phyloP scores from a whole-genome alignment of 345 rosid genomes.

The Ricinus communis region DNA sequence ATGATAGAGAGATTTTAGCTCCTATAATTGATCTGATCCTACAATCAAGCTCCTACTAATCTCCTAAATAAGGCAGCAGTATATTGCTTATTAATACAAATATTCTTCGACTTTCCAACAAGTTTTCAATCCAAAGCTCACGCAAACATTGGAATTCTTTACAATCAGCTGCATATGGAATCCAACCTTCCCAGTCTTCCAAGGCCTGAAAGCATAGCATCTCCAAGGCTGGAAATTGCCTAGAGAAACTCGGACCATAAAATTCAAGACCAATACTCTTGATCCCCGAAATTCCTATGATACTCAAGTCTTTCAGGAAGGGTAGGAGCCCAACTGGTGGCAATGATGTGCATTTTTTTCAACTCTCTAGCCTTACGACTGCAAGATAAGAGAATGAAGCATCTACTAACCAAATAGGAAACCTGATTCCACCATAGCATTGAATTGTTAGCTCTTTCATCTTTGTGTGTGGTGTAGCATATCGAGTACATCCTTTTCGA shows the following conservation, averaged over 20 bases:
- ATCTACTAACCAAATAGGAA: conserved; percentile 37
- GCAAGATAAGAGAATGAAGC: conserved; percentile 25
- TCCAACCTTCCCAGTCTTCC: conserved; percentile 39
- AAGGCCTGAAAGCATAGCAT: conserved; percentile 32
- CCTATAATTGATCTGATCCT: too few relatives aligned
- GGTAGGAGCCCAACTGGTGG: conserved; percentile 44
- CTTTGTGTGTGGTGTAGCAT: conserved; percentile 18
- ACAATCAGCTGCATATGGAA: conserved; percentile 15
- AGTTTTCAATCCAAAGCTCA: conserved; percentile 28
- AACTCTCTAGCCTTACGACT: conserved; percentile 20
- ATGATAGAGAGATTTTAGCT: too few relatives aligned
- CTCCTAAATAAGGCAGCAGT: too few relatives aligned
- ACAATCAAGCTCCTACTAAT: too few relatives aligned
- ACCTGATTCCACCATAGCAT: conserved; percentile 32
- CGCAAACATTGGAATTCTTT: conserved; percentile 33
- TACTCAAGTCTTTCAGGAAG: conserved; percentile 37
- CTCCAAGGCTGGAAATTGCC: conserved; percentile 35
- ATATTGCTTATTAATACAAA: too few relatives aligned
- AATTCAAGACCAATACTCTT: conserved; percentile 30
- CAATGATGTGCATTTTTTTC: conserved; percentile 35
- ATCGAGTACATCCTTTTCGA: conserved; percentile 4
- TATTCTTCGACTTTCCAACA: too few relatives aligned
- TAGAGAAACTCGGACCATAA: conserved; percentile 17
- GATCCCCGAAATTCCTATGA: conserved; percentile 31
- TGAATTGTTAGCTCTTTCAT: conserved; percentile 20